Conservation (phyloP, 345 rosid genomes). For the Boechera divaricarpa region DNA sequence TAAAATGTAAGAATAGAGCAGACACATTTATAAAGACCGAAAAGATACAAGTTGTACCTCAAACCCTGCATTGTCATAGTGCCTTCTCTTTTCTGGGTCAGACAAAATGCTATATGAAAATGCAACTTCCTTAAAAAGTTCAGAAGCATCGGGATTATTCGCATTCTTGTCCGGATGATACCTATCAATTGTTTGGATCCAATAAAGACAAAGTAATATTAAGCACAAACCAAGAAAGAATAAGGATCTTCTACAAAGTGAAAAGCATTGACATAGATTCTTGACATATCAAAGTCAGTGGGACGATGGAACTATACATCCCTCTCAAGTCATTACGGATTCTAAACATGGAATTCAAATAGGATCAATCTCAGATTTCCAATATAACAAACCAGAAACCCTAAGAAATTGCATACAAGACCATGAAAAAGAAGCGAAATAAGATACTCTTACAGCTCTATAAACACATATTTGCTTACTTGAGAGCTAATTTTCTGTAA, state of each 20-base stretch:
- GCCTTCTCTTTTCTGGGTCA: constrained; percentile 98
- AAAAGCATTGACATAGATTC: constrained; percentile 4
- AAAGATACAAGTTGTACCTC: constrained; percentile 61
- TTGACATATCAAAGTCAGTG: not conserved
- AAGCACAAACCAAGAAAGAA: not conserved
- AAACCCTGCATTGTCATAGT: constrained; percentile 93
- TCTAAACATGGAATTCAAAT: not conserved
- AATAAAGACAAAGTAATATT: not conserved
- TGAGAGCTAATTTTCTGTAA: constrained; percentile 93
- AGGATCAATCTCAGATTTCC: not conserved
- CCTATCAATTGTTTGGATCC: constrained; percentile 46
- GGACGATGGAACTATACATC: no score
- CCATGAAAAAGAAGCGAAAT: not conserved
- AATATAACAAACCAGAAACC: constrained; percentile 5
- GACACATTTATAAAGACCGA: not conserved
- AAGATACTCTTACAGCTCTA: no score
- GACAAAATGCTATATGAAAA: constrained; percentile 97
- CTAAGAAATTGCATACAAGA: not conserved
- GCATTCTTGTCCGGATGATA: constrained; percentile 99
- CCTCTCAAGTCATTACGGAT: no score
- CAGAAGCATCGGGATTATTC: constrained; percentile 94
- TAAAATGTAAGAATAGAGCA: not conserved
- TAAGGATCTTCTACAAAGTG: constrained; percentile 23
- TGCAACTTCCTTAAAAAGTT: constrained; percentile 95
- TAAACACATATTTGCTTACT: constrained; percentile 48